A percentile compares a stretch with the other conserved stretches of the same genome.
Evolutionary conservation across 192 early-diverging fungal species (phyloP).

Genomic region (Dissophora globulifera): DNA sequence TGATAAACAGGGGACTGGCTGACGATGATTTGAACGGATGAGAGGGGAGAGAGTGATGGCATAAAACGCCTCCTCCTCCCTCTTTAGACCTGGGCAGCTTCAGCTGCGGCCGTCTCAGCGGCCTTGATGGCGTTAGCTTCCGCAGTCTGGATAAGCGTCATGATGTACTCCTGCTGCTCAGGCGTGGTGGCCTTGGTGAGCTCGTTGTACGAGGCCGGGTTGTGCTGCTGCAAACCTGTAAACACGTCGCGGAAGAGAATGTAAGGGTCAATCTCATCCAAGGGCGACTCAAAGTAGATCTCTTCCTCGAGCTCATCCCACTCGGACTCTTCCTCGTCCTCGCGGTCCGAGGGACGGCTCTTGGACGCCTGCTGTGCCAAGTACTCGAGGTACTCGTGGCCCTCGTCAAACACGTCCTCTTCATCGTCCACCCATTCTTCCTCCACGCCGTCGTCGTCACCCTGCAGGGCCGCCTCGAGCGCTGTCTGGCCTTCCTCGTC

Average conservation of each 20-base stretch:
- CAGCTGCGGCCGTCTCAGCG: slow-evolving; percentile 37
- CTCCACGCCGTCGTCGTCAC: slow-evolving; percentile 65
- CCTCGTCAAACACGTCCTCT: slow-evolving; percentile 57
- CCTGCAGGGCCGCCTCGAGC: slow-evolving; percentile 61
- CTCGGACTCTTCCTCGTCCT: slow-evolving; percentile 72
- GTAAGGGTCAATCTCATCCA: slow-evolving; percentile 81
- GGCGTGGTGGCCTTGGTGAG: slow-evolving; percentile 66
- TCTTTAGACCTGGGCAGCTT: slow-evolving; percentile 24
- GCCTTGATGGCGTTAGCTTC: slow-evolving; percentile 50
- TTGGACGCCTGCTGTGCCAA: slow-evolving; percentile 56
- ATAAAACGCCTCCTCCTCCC: too few species aligned
- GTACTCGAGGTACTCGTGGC: slow-evolving; percentile 56
- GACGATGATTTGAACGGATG: too few species aligned
- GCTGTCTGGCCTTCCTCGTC: slow-evolving; percentile 64
- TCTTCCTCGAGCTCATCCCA: slow-evolving; percentile 82
- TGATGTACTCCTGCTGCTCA: slow-evolving; percentile 64
- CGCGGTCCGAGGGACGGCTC: slow-evolving; percentile 32
- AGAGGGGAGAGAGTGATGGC: too few species aligned
- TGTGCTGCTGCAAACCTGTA: slow-evolving; percentile 63
- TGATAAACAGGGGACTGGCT: too few species aligned
- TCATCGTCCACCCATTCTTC: slow-evolving; percentile 57
- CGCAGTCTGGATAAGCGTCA: slow-evolving; percentile 59
- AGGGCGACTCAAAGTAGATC: slow-evolving; percentile 78
- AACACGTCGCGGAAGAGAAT: slow-evolving; percentile 75
- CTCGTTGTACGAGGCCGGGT: slow-evolving; percentile 62